phyloP scores from a whole-genome alignment of 805 yeast genomes.

The Vanderwaltozyma tropicalis region DNA sequence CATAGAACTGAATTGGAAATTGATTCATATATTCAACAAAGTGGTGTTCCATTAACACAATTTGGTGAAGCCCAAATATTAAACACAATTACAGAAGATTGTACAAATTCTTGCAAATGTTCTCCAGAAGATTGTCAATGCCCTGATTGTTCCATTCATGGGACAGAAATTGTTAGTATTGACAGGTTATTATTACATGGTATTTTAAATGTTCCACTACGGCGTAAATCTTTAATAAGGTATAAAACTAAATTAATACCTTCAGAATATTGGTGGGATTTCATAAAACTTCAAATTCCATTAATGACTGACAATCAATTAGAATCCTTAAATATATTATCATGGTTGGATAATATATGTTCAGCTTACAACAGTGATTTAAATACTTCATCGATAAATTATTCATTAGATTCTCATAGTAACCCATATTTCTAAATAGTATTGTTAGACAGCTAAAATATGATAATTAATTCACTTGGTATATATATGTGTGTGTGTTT shows the following conservation, averaged over 20 bases:
- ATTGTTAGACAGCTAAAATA: no score
- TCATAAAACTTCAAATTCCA: conserved; percentile 20
- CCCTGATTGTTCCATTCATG: conserved; percentile 18
- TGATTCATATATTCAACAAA: conserved; percentile 19
- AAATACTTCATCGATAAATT: no score
- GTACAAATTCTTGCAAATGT: conserved; percentile 14
- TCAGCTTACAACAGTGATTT: conserved; percentile 10
- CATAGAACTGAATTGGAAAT: conserved; percentile 29
- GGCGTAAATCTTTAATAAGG: conserved; percentile 20
- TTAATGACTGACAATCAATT: conserved; percentile 13
- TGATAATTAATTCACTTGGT: no score
- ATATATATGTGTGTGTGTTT: no score
- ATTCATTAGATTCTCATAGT: no score
- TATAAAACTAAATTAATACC: conserved; percentile 23
- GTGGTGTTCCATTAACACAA: conserved; percentile 25
- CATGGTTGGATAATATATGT: conserved; percentile 23
- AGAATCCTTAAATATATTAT: conserved; percentile 15
- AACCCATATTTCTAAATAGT: no score
- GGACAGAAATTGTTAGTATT: conserved; percentile 20
- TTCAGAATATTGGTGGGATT: conserved; percentile 28
- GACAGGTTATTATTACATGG: conserved; percentile 20
- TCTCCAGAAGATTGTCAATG: conserved; percentile 18
- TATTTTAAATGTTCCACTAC: conserved; percentile 16
- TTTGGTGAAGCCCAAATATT: conserved; percentile 18
- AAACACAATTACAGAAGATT: conserved; percentile 3